These are phyloP conservation scores for Auricularia cornea DNA, from an alignment of 768 basidiomycete genomes.

Conservation along the genomic window DNA sequence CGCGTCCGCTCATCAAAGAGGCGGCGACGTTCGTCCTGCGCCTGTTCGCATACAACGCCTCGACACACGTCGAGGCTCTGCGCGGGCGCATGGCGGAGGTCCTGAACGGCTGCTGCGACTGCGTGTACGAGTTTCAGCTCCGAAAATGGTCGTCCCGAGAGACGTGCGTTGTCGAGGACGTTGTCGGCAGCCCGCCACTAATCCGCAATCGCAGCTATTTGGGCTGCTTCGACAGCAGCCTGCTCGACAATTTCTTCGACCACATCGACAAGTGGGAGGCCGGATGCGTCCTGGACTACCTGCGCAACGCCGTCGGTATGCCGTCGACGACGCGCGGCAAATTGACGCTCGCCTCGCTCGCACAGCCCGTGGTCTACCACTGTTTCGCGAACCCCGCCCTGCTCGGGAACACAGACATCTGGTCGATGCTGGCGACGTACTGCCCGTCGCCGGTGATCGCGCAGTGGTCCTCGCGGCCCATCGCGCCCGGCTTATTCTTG, in stretches of 20 bases:
- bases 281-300: constrained; percentile 38
- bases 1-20: constrained; percentile 45
- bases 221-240: constrained; percentile 46
- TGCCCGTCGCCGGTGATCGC: constrained; percentile 30
- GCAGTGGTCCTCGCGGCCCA: constrained; percentile 48
- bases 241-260: constrained; percentile 49
- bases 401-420: constrained; percentile 42
- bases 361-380: constrained; percentile 50
- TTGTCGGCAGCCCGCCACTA: constrained; percentile 1
- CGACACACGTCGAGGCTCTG: constrained; percentile 54
- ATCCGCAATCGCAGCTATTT: constrained; percentile 53
- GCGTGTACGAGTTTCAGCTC: constrained; percentile 57
- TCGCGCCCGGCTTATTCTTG: constrained; percentile 50
- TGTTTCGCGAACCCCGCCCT: constrained; percentile 54
- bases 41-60: constrained; percentile 66
- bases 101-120: constrained; percentile 55
- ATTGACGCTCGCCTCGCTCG: constrained; percentile 32
- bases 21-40: constrained; percentile 77
- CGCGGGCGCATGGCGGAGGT: constrained; percentile 46
- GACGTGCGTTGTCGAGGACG: constrained; percentile 49
- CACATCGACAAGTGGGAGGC: constrained; percentile 64
- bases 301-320: constrained; percentile 26
- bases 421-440: constrained; percentile 30
- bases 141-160: constrained; percentile 55
- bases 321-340: constrained; percentile 9